Evolutionary conservation across 768 basidiomycete species (phyloP).

Genomic region (Boletus pseudopeckii): DNA sequence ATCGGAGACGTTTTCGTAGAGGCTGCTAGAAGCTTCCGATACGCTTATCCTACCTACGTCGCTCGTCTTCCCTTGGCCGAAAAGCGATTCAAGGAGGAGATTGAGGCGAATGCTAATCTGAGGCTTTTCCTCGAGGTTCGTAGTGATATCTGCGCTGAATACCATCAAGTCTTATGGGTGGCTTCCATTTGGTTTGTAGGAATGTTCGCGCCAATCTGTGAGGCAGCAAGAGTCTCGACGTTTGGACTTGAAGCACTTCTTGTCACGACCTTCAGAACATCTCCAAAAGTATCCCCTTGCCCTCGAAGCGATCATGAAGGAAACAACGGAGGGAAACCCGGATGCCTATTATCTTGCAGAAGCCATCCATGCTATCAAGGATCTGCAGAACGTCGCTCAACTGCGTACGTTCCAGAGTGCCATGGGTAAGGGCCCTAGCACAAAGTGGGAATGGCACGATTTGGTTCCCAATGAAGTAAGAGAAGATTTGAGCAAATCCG

Average conservation of each 20-base stretch:
- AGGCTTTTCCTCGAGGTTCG: conserved; percentile 80
- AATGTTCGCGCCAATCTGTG: conserved; percentile 42
- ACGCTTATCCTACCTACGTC: conserved; percentile 82
- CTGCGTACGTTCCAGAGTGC: conserved; percentile 87
- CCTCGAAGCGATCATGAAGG: conserved; percentile 81
- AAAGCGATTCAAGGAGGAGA: conserved; percentile 82
- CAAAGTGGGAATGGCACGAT: conserved; percentile 90
- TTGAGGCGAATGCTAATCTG: conserved; percentile 77
- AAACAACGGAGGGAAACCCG: conserved; percentile 76
- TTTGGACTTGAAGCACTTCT: conserved; percentile 60
- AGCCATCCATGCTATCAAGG: conserved; percentile 81
- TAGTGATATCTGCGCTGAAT: conserved; percentile 1
- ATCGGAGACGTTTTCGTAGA: conserved; percentile 90
- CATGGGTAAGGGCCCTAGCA: conserved; percentile 76
- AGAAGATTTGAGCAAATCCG: conserved; percentile 62
- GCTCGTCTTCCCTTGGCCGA: conserved; percentile 84
- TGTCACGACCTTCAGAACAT: conserved; percentile 60
- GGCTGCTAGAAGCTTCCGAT: conserved; percentile 82
- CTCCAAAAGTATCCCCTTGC: conserved; percentile 71
- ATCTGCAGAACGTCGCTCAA: conserved; percentile 76
- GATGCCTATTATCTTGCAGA: conserved; percentile 81
- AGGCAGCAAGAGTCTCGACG: conserved; percentile 54
- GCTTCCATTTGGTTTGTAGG: conserved; percentile 7
- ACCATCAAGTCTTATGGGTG: background rate
- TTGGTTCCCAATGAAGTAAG: conserved; percentile 68